Evolutionary conservation across 164 flowering plant species (phyloP).

Genomic region (Taxillus chinensis): DNA sequence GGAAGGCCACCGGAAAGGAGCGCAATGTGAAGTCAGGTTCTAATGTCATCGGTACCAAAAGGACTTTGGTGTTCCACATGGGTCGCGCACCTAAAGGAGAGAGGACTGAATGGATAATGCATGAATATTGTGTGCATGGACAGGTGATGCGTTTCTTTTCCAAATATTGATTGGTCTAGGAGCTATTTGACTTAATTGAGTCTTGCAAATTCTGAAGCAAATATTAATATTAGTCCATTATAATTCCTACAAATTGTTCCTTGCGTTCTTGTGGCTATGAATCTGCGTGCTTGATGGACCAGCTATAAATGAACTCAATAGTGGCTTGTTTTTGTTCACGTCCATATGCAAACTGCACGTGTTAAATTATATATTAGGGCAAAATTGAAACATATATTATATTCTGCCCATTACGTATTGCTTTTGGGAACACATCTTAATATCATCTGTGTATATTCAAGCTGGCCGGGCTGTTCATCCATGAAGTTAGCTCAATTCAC

Average conservation of each 20-base stretch:
- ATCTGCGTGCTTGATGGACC: too few species aligned
- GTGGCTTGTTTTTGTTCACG: too few species aligned
- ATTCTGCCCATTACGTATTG: too few species aligned
- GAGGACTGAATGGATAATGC: slow-evolving; percentile 86
- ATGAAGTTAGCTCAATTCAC: too few species aligned
- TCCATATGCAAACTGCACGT: too few species aligned
- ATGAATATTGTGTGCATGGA: slow-evolving; percentile 53
- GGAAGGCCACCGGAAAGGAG: slow-evolving; percentile 88
- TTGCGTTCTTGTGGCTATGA: too few species aligned
- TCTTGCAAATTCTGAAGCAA: background rate
- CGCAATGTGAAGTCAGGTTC: slow-evolving; percentile 53
- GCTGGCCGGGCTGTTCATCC: too few species aligned
- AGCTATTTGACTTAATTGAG: background rate
- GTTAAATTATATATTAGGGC: too few species aligned
- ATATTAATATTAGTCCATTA: background rate
- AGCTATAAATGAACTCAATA: too few species aligned
- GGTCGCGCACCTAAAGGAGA: slow-evolving; percentile 88
- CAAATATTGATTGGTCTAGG: background rate
- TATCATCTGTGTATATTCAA: too few species aligned
- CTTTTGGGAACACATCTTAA: too few species aligned
- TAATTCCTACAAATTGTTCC: background rate
- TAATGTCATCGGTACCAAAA: slow-evolving; percentile 57
- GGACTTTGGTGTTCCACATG: slow-evolving; percentile 71
- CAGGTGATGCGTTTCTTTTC: slow-evolving; percentile 20
- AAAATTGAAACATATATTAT: too few species aligned